These are phyloP conservation scores for Rhodotorula sp. DNA, from an alignment of 1,284 basidiomycete genomes.

Conservation along the genomic window DNA sequence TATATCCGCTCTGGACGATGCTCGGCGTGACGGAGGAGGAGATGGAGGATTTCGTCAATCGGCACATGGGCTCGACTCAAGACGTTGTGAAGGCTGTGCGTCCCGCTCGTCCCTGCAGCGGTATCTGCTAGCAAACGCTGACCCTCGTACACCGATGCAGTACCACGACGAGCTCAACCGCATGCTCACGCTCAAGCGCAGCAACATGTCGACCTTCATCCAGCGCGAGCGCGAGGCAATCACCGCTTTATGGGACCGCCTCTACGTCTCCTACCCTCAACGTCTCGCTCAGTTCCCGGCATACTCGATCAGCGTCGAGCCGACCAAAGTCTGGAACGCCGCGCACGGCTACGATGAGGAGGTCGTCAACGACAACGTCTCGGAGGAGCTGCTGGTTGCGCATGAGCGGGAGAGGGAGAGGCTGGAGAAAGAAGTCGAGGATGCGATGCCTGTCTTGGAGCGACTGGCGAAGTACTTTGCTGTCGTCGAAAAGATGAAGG, in stretches of 20 bases:
- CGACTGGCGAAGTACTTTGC: constrained; percentile 84
- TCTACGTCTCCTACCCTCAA: constrained; percentile 82
- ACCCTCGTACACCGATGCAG: constrained; percentile 37
- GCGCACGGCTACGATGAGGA: constrained; percentile 27
- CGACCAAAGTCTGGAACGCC: constrained; percentile 24
- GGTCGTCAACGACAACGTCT: constrained; percentile 68
- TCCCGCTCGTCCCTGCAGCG: neutral
- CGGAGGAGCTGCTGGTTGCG: constrained; percentile 78
- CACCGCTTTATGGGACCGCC: constrained; percentile 73
- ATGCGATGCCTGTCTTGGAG: constrained; percentile 72
- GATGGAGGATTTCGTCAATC: constrained; percentile 78
- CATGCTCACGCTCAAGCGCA: constrained; percentile 82
- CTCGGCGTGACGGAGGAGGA: constrained; percentile 68
- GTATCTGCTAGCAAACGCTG: neutral
- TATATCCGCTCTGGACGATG: constrained; percentile 75
- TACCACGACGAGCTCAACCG: constrained; percentile 89
- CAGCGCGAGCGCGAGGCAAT: constrained; percentile 79
- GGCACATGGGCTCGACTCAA: constrained; percentile 72
- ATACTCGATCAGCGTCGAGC: constrained; percentile 29
- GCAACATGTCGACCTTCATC: constrained; percentile 84
- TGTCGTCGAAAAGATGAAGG: constrained; percentile 85
- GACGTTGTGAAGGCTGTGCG: constrained; percentile 61
- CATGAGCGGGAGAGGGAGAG: constrained; percentile 85
- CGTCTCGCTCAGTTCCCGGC: constrained; percentile 52
- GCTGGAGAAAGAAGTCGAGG: constrained; percentile 73